Evolutionary conservation across 805 yeast species (phyloP), one percentile per base, ranked within the genome.

Genomic region (Metschnikowia bowlesiae): DNA sequence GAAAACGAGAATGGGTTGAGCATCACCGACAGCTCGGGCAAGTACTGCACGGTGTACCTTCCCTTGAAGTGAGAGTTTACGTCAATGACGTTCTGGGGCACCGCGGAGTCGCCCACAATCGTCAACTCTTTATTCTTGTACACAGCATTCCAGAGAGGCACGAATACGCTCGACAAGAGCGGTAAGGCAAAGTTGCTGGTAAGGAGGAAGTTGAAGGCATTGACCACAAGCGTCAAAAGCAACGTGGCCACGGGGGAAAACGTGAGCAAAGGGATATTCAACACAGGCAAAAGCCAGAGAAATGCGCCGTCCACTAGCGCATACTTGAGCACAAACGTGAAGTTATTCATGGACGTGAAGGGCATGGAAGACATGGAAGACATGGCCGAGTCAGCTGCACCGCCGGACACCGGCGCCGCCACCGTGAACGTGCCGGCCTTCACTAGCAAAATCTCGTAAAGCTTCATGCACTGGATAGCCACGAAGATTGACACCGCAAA

Each of bases 21-120:
- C 60, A 76, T 74, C 4, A 95, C 96, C 0, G 95, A 85, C 40
- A 95, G 86, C 67, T 92, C 97, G 0, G 99, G 98, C 34, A 94
- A 71, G 53, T 87, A 87, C 61, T 91, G 87, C 53, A 94, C 85
- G 0, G 91, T 87, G 61, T 88, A 87, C 39, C 82, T 83, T 40
- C 99, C 99, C 60, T 81, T 85, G 64, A 91, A 86, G 65, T 90
- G 95, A 2, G 80, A 62, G 22, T 80, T 71, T 59, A 76, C 76
- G 52, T 80, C 81, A 4, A 68, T 49, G 10, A 75, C 62, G 32
- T 62, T 59, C 18, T 67, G 63, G 4, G 77, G 59, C 37, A 64
- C 66, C 4, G 78, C 68, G 0, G 79, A 57, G 36, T 73, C 74
- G 10, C 85, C 86, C 13, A 70, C 67, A 5, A 82, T 64, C n/a